Evolutionary conservation across 2,329 filamentous ascomycete species (phyloP), one percentile per base, ranked within the genome.

Genomic region (Reticulascus tulasneorum): DNA sequence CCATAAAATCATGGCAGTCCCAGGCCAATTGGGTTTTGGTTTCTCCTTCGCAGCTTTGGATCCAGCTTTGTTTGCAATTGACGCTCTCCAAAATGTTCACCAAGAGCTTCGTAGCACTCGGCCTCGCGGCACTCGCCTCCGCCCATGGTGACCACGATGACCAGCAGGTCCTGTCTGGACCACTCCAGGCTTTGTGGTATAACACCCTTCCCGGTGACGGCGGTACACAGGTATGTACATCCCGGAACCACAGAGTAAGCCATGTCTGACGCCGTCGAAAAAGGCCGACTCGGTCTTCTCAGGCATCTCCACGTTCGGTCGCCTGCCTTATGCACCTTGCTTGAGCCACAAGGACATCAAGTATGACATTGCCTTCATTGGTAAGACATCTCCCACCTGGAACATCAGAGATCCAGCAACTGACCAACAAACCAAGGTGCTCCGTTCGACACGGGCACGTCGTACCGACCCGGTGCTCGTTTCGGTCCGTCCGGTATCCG

Each of bases 281-380:
- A 1, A 90, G 83, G 86, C 86, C 41, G 86, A 94, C 58, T 89
- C 86, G 1, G 86, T 93, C 39, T 94, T 93, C 63, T 91, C 85
- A 2, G 87, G 87, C 19, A 93, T 94, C 53, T 85, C 84, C 1
- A 94, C 87, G 7, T 93, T 93, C 55, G 87, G 86, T 9, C 80
- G 86, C 33, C 66, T 93, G 26, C 79, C 82, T 6, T 93, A 94
- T 62, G 77, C 74, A 39, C 84, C 85, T 4, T 94, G 87, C 56
- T 69, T 94, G 5, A 69, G 76, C n/a, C 81, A 75, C 44, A 71
- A 78, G 25, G 73, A 79, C 18, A 79, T 83, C 47, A 77, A 81
- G 51, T 94, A 84, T 50, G 87, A 94, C 47, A 90, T 94, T 60
- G 87, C 87, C 2, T 93, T 94, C 59, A 77, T 93, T 33, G 86